Conservation (phyloP, 164 flowering plant genomes). For the Stephania japonica region DNA sequence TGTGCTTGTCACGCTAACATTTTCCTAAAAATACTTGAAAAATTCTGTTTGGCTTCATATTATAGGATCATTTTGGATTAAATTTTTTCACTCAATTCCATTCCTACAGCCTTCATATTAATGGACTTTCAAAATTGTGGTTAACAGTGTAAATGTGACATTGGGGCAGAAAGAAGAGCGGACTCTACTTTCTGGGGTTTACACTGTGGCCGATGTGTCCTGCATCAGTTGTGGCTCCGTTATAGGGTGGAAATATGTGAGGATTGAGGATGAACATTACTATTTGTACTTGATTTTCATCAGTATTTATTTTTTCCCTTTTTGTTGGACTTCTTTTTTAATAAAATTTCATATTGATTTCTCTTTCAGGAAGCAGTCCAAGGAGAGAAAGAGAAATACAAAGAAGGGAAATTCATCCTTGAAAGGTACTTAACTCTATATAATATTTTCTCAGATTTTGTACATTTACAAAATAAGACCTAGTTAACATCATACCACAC, state of each 20-base stretch:
- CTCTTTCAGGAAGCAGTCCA: slow-evolving; percentile 39
- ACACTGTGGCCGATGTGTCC: slow-evolving; percentile 66
- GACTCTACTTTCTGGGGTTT: slow-evolving; percentile 68
- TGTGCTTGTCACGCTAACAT: too few species aligned
- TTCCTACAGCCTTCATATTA: too few species aligned
- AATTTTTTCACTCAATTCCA: not conserved
- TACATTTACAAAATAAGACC: too few species aligned
- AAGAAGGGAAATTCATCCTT: slow-evolving; percentile 60
- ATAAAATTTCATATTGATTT: not conserved
- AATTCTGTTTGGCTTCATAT: too few species aligned
- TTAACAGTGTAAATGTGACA: slow-evolving; percentile 54
- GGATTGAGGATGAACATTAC: not conserved
- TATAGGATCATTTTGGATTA: not conserved
- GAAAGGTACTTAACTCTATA: too few species aligned
- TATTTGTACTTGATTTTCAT: too few species aligned
- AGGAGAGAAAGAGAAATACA: slow-evolving; percentile 49
- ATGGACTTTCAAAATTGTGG: slow-evolving; percentile 1
- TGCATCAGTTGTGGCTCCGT: slow-evolving; percentile 69
- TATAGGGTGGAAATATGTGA: slow-evolving; percentile 76
- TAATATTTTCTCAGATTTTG: too few species aligned
- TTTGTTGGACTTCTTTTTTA: too few species aligned
- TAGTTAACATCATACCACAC: too few species aligned
- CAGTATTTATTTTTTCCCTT: too few species aligned
- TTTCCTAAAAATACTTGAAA: too few species aligned
- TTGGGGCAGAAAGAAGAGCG: slow-evolving; percentile 59